phyloP scores from a whole-genome alignment of 2,329 filamentous ascomycete genomes.

The Ophiostoma piceae region DNA sequence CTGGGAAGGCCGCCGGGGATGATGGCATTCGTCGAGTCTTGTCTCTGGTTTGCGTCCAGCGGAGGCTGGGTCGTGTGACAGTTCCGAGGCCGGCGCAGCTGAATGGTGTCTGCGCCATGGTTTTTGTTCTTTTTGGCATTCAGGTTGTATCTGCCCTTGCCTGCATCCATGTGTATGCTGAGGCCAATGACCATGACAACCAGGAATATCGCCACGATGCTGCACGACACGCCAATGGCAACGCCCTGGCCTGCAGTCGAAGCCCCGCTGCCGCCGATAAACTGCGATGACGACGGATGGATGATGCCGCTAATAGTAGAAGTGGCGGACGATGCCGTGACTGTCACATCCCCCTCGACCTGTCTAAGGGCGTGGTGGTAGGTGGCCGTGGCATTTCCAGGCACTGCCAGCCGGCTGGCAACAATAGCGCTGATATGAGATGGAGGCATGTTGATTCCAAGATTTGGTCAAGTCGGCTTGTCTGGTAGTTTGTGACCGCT shows the following conservation, averaged over 20 bases:
- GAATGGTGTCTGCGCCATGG: neutral
- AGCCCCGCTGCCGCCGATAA: neutral
- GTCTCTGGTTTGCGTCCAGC: neutral
- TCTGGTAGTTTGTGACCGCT: neutral
- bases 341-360: neutral
- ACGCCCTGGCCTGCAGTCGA: neutral
- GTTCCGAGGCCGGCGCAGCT: neutral
- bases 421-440: neutral
- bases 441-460: neutral
- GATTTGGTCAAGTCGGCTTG: neutral
- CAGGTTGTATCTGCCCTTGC: neutral
- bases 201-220: conserved; percentile 6
- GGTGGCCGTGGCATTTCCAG: neutral
- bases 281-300: neutral
- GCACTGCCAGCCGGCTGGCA: neutral
- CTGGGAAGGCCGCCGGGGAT: neutral
- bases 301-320: neutral
- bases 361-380: neutral
- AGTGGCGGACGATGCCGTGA: neutral
- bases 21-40: neutral
- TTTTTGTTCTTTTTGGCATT: neutral
- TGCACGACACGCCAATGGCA: conserved; percentile 2
- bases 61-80: neutral
- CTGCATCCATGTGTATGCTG: neutral
- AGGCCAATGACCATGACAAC: neutral